Base-by-base conservation (phyloP, 2,329 filamentous ascomycete genomes). In the Pseudocercospora pini-densiflorae region DNA sequence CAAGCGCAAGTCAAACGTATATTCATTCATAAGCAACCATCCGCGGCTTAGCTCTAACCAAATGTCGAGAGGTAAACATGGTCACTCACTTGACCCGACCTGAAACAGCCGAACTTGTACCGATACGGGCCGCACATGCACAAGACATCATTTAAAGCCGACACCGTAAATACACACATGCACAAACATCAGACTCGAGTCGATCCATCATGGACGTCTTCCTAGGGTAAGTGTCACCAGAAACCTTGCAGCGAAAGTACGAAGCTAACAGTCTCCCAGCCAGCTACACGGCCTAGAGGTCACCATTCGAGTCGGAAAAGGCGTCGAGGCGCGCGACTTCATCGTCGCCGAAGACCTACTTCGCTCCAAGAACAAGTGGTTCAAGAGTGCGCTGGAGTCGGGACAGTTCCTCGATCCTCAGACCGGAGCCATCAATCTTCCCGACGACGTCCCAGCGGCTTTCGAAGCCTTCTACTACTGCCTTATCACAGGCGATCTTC, bases 391-490 rank as follows among this genome's bases (percentile, higher is more conserved):
- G 5, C 33, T 63, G n/a, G 53, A 47, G 21, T 4, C 36, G 21
- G 51, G 36, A 6, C 21, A 12, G 3, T 59, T 63, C 40, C 10
- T 49, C 3, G 61, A 63, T 16, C 9, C 23, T 27, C 54, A 23
- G 10, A 59, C 53, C 2, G 61, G 61, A 23, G n/a, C 53, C 54
- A 63, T 63, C 36, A 16, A 59, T 12, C n/a, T 59, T 8, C 61
- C 61, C 5, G 61, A 63, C 6, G 54, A 63, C 54, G 27, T 12
- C 7, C 21, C 51, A 14, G 16, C 14, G 4, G 61, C 51, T 10
- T 63, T 59, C 54, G 31, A n/a, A 21, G 24, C 53, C 6, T 59
- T 63, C 54, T 63, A 59, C 61, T 63, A 59, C 54, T 53, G 9
- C 16, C 19, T 59, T 27, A 47, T 59, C 40, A 31, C 24, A 6